phyloP scores from a whole-genome alignment of 345 rosid species.

The Populus ilicifolia region DNA sequence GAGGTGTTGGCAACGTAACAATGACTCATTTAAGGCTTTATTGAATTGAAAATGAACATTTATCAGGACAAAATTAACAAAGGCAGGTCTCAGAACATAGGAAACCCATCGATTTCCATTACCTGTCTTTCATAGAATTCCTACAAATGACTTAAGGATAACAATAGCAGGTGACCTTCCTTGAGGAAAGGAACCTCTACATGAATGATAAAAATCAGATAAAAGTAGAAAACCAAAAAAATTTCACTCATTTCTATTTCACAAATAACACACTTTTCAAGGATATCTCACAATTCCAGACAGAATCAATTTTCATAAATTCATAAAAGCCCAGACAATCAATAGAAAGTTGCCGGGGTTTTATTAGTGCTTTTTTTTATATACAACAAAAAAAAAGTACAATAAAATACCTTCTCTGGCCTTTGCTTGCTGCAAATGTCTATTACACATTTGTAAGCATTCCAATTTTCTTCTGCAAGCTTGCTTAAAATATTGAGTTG shows the following conservation, averaged over 20 bases:
- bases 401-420: conserved; percentile 58
- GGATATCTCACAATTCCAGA: background rate
- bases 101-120: background rate
- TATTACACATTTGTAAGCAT: conserved; percentile 50
- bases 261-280: background rate
- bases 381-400: conserved; percentile 4
- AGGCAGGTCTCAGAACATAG: background rate
- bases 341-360: too few species aligned
- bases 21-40: background rate
- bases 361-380: background rate
- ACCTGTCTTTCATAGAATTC: background rate
- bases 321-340: background rate
- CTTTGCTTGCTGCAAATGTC: conserved; percentile 62
- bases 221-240: background rate
- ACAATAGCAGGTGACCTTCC: background rate
- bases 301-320: background rate
- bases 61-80: background rate
- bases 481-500: conserved; percentile 57
- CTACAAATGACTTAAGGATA: background rate
- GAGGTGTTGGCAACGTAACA: background rate
- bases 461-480: conserved; percentile 74
- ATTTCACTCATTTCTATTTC: background rate
- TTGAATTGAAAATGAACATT: background rate
- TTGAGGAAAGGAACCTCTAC: background rate
- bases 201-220: background rate